Base-by-base conservation (phyloP, 768 basidiomycete species). In the Scleroderma bovista region DNA sequence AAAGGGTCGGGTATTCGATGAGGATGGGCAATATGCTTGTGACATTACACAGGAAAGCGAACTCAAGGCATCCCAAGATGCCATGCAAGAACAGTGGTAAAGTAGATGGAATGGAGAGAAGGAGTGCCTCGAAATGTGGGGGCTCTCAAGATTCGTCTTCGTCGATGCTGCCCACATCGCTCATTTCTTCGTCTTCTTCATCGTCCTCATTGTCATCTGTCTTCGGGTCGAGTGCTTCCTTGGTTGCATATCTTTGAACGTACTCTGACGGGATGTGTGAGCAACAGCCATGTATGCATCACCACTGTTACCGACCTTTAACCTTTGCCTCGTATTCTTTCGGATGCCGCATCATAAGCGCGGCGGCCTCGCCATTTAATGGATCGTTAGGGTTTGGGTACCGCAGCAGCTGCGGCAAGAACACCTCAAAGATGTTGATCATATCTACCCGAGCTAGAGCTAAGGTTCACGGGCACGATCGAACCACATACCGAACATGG, bases 341-440 rank as follows among this genome's bases (percentile, higher is more conserved):
- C 31, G 93, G 93, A 64, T 98, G 94, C 24, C 95, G 87, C 91
- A 98, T 93, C 54, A 98, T 79, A 33, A 99, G 75, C 2, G 95
- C 93, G 9, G 96, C 96, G 17, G 96, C 96, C 71, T 99, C 96
- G 31, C 95, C 95, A 57, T 99, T 99, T 47, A 98, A 74, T 3
- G 96, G 96, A 65, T 99, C 96, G 53, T 94, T 93, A 12, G 96
- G 95, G 67, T 99, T 99, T 54, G 96, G 96, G 67, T 99, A 99
- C 42, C 94, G 88, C 49, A 99, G 72, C 2, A 99, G 81, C 68
- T 99, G 96, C 4, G 96, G 96, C 38, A 99, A 77, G 73, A 99
- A 99, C 44, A 91, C 87, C 68, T 99, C 96, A 63, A 99, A 98
- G 55, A 99, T 98, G 66, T 99, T 99, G 75, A 97, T 91, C 88